Percentiles rank a stretch among this genome's conserved stretches.
Evolutionary conservation across 768 basidiomycete genomes (phyloP).

Genomic region (Russula griseocarnosa): DNA sequence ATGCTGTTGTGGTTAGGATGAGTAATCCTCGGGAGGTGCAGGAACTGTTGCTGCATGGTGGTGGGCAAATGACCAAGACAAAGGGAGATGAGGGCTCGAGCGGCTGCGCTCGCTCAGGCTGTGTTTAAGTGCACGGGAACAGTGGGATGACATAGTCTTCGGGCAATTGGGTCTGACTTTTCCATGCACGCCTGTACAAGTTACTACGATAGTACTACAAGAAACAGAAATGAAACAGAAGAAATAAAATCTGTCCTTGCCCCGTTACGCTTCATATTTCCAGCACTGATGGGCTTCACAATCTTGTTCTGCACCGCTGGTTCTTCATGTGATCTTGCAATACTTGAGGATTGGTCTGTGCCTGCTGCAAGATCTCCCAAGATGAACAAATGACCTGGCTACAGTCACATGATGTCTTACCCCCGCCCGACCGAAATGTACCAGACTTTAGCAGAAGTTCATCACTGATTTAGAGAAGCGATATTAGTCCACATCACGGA

Average conservation of each 20-base stretch:
- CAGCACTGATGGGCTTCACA: slow-evolving; percentile 85
- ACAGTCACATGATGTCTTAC: too few species aligned
- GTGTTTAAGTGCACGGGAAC: too few species aligned
- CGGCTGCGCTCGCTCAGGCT: too few species aligned
- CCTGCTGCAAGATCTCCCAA: slow-evolving; percentile 96
- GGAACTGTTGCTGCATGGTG: slow-evolving; percentile 67
- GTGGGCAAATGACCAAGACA: too few species aligned
- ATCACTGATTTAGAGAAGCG: too few species aligned
- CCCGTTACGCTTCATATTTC: slow-evolving; percentile 33
- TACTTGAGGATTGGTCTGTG: slow-evolving; percentile 82
- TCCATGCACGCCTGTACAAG: not conserved
- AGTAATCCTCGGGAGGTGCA: slow-evolving; percentile 72
- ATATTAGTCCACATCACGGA: too few species aligned
- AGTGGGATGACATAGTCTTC: too few species aligned
- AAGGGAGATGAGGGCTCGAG: too few species aligned
- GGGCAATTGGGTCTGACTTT: slow-evolving; percentile 13
- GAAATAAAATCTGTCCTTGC: not conserved
- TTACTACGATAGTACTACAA: not conserved
- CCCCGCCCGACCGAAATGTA: too few species aligned
- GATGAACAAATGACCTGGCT: too few species aligned
- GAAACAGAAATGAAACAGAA: not conserved
- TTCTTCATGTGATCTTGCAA: slow-evolving; percentile 97
- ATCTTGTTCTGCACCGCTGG: slow-evolving; percentile 76
- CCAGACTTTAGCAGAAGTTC: too few species aligned
- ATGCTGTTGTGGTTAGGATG: slow-evolving; percentile 68